Conservation (phyloP, 345 rosid species). For the Acer yangbiense region DNA sequence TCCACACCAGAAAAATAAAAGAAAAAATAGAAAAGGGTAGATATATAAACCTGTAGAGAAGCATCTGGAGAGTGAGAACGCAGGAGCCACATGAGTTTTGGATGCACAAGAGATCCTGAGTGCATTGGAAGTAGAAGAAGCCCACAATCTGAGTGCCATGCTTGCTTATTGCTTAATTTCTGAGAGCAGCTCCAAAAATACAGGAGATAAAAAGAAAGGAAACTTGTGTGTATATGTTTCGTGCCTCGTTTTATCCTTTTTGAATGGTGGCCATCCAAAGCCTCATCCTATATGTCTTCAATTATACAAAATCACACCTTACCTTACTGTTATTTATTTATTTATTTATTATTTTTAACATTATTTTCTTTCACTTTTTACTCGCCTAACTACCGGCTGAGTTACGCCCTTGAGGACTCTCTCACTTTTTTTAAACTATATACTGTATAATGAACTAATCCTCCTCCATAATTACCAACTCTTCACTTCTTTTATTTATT, state of each 20-base stretch:
- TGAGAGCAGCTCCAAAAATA: background rate
- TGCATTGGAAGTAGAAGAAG: conserved; percentile 91
- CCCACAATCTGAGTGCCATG: conserved; percentile 96
- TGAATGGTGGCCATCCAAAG: conserved; percentile 73
- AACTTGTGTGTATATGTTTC: background rate
- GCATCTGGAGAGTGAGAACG: conserved; percentile 73
- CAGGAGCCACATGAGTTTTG: conserved; percentile 45
- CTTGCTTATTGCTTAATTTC: background rate
- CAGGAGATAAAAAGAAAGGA: conserved; percentile 11
- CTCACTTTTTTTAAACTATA: too few species aligned
- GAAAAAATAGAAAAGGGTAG: background rate
- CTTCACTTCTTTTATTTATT: too few species aligned
- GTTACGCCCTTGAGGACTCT: too few species aligned
- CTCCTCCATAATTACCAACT: too few species aligned
- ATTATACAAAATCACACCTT: background rate
- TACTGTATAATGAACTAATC: too few species aligned
- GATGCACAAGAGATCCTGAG: conserved; percentile 63
- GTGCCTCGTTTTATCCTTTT: conserved; percentile 47
- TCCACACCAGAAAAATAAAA: background rate
- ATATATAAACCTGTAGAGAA: conserved; percentile 56
- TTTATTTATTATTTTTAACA: too few species aligned
- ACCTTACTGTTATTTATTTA: background rate
- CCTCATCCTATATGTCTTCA: conserved; percentile 56
- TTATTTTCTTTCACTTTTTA: too few species aligned
- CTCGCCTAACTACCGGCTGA: too few species aligned